These are phyloP conservation scores for Ganoderma sinense DNA, from an alignment of 1,284 basidiomycete genomes.

Conservation along the genomic window DNA sequence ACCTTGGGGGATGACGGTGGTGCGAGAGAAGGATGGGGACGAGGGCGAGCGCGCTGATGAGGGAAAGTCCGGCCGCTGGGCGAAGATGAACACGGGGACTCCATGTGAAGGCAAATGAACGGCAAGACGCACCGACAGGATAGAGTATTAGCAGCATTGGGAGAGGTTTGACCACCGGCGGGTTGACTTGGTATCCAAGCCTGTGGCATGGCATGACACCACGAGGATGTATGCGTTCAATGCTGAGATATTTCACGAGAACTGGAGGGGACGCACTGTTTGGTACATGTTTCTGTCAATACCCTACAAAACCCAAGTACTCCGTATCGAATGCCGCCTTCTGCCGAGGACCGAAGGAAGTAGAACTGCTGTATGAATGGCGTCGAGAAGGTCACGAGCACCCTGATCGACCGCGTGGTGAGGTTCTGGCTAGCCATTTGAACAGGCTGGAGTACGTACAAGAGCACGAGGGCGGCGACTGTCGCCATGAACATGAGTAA, in stretches of 20 bases:
- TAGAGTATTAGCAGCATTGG: constrained; percentile 37
- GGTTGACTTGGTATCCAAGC: constrained; percentile 37
- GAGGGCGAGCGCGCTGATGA: constrained; percentile 33
- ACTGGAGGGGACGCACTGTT: constrained; percentile 27
- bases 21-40: constrained; percentile 36
- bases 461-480: constrained; percentile 32
- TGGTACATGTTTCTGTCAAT: constrained; percentile 28
- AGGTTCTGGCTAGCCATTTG: not conserved
- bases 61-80: constrained; percentile 37
- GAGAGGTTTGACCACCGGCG: constrained; percentile 34
- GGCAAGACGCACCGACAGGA: constrained; percentile 37
- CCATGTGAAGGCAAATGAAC: not conserved
- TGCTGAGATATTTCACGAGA: not conserved
- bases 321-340: constrained; percentile 39
- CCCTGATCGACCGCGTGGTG: constrained; percentile 25
- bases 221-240: not conserved
- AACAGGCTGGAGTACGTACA: constrained; percentile 30
- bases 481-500: constrained; percentile 32
- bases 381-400: constrained; percentile 40
- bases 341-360: constrained; percentile 35
- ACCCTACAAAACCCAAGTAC: constrained; percentile 41
- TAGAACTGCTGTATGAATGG: constrained; percentile 40
- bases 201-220: constrained; percentile 19
- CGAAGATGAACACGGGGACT: not conserved
- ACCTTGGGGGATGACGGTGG: constrained; percentile 29